Base-by-base conservation (phyloP, 1,284 basidiomycete species). In the Grifola frondosa region DNA sequence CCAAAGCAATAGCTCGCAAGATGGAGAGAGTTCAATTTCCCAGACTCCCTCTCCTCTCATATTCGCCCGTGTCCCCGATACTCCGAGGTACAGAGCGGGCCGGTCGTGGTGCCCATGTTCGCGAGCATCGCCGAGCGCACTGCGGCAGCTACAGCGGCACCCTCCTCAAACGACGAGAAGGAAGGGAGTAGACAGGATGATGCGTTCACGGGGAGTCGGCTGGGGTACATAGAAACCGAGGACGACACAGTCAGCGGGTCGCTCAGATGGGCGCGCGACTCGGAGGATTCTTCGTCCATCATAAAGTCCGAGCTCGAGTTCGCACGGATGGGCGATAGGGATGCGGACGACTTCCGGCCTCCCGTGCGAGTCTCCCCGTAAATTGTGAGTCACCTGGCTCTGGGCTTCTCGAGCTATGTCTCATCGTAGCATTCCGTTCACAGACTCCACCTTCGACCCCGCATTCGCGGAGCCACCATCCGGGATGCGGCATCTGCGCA, bases 231-330 rank as follows among this genome's bases (percentile, higher is more conserved):
- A 11, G 33, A 50, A 34, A 50, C 48, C 40, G 42, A 48, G 37
- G 50, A 59, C 44, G 56, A 58, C 43, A 47, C 46, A 13, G 40
- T 52, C 24, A 57, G 56, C 39, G 58, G 56, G 9, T 52, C 53
- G 24, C 42, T 58, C 37, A 48, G 48, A 26, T 62, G 59, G 60
- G 44, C 54, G 9, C 42, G 50, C 20, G 44, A 50, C 42, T 54
- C 56, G 8, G 47, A 50, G 25, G 52, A 51, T 20, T 46, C 39
- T 23, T 51, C 47, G 23, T 47, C 48, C 23, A 41, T 47, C 35
- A 44, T 41, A 12, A 61, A 62, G 54, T 54, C 54, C 30, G 57
- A 60, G 44, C 41, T 61, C 25, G 53, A 53, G 38, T 62, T 62
- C 37, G 54, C 54, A 37, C 45, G 44, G 6, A 23, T 37, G 12